These are phyloP conservation scores for Akanthomyces uredinophilus DNA, from an alignment of 2,329 filamentous ascomycete species.

Conservation along the genomic window DNA sequence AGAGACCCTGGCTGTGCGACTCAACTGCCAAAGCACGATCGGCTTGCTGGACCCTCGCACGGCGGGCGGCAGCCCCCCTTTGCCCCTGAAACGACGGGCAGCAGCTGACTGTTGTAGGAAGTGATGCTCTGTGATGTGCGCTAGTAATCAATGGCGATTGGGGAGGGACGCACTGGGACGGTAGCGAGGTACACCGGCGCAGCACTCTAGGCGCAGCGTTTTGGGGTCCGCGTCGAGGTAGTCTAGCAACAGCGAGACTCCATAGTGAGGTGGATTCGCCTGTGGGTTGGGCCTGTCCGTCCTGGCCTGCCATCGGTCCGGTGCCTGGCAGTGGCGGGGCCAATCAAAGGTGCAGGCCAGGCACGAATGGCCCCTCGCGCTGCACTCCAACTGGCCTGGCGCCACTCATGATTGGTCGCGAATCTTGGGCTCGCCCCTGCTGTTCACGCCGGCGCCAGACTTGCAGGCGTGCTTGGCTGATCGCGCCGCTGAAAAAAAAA, in stretches of 20 bases:
- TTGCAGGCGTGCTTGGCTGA: too few species aligned
- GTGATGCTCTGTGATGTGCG: not conserved
- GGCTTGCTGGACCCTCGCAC: not conserved
- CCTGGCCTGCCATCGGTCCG: not conserved
- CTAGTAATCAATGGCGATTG: not conserved
- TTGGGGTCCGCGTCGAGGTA: not conserved
- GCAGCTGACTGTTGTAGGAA: not conserved
- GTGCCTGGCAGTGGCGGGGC: conserved; percentile 2
- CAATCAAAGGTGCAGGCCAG: not conserved
- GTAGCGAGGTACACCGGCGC: not conserved
- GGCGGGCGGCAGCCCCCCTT: not conserved
- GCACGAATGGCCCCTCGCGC: not conserved
- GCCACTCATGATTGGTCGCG: too few species aligned
- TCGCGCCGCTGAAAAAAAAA: too few species aligned
- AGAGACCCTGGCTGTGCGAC: not conserved
- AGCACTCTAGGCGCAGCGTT: not conserved
- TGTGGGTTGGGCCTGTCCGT: not conserved
- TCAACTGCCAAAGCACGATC: not conserved
- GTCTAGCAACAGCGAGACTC: not conserved
- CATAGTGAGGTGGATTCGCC: not conserved
- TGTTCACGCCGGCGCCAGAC: too few species aligned
- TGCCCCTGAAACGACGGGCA: not conserved
- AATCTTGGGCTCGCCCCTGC: too few species aligned
- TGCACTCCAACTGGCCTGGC: not conserved
- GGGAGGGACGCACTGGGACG: too few species aligned